A percentile compares a stretch with the other conserved stretches of the same genome.
phyloP scores from a whole-genome alignment of 1,139 yeast species.

The Suhomyces chickasaworum region DNA sequence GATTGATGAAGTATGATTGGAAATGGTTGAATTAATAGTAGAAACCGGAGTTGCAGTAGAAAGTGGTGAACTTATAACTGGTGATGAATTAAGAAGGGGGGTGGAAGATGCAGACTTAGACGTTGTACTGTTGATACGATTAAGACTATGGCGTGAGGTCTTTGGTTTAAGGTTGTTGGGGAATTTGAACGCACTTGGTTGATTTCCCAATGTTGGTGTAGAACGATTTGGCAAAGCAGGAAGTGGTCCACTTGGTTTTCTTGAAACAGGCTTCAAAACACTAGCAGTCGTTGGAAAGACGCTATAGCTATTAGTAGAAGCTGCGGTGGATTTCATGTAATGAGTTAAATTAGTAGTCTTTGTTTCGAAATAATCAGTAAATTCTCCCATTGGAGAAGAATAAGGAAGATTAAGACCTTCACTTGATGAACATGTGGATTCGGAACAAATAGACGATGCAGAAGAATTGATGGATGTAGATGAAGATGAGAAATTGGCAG shows the following conservation, averaged over 20 bases:
- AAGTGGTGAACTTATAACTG: conserved; percentile 40
- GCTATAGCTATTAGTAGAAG: conserved; percentile 2
- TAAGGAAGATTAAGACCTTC: conserved; percentile 33
- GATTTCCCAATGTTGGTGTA: conserved; percentile 5
- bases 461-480: conserved; percentile 29
- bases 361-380: conserved; percentile 22
- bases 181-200: conserved; percentile 21
- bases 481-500: conserved; percentile 22
- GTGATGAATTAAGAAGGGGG: conserved; percentile 28
- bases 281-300: conserved; percentile 13
- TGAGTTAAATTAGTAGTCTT: conserved; percentile 13
- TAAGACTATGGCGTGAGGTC: conserved; percentile 22
- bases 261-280: conserved; percentile 22
- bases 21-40: conserved; percentile 28
- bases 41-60: conserved; percentile 37
- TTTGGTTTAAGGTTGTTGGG: conserved; percentile 23
- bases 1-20: conserved; percentile 25
- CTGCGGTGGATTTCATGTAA: conserved; percentile 10
- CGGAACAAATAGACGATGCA: conserved; percentile 31
- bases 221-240: conserved; percentile 13
- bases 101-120: conserved; percentile 15
- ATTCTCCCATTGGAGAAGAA: conserved; percentile 28
- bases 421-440: conserved; percentile 28
- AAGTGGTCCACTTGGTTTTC: conserved; percentile 25
- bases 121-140: conserved; percentile 17